A percentile compares a stretch with the other conserved stretches of the same genome.
Evolutionary conservation across 306 rosid species (phyloP).

Genomic region (Psophocarpus tetragonolobus): DNA sequence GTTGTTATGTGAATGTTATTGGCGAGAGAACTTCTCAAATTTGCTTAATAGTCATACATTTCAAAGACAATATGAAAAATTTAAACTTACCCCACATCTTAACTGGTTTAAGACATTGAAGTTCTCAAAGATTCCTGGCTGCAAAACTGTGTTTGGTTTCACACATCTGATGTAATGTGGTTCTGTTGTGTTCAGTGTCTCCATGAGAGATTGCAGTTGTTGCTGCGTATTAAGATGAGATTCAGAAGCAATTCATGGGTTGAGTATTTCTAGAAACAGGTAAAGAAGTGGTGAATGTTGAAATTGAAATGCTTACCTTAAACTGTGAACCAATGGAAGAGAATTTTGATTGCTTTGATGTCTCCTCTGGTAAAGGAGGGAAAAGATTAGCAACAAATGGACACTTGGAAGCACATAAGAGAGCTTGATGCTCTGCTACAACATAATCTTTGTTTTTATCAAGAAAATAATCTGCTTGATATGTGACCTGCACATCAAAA

Average conservation of each 20-base stretch:
- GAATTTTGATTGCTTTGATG: slow-evolving; percentile 84
- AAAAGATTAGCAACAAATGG: slow-evolving; percentile 71
- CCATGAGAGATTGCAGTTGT: slow-evolving; percentile 92
- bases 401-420: slow-evolving; percentile 71
- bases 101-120: slow-evolving; percentile 78
- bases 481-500: slow-evolving; percentile 61
- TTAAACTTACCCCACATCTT: slow-evolving; percentile 77
- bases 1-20: background rate
- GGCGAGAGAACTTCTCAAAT: background rate
- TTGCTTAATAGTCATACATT: background rate
- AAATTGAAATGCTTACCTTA: slow-evolving; percentile 55
- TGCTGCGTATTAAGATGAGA: slow-evolving; percentile 51
- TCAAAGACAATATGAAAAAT: slow-evolving; percentile 6
- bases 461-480: slow-evolving; percentile 82
- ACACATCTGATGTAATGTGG: slow-evolving; percentile 96
- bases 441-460: slow-evolving; percentile 91
- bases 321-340: slow-evolving; percentile 81
- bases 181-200: slow-evolving; percentile 77
- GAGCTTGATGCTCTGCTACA: slow-evolving; percentile 89
- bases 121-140: slow-evolving; percentile 89
- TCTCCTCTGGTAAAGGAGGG: slow-evolving; percentile 80
- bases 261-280: slow-evolving; percentile 20
- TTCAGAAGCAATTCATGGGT: slow-evolving; percentile 39
- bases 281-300: background rate
- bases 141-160: slow-evolving; percentile 83